These are phyloP conservation scores for Pyrenopolyporus hunteri DNA, from an alignment of 495 filamentous ascomycete genomes.

Conservation along the genomic window DNA sequence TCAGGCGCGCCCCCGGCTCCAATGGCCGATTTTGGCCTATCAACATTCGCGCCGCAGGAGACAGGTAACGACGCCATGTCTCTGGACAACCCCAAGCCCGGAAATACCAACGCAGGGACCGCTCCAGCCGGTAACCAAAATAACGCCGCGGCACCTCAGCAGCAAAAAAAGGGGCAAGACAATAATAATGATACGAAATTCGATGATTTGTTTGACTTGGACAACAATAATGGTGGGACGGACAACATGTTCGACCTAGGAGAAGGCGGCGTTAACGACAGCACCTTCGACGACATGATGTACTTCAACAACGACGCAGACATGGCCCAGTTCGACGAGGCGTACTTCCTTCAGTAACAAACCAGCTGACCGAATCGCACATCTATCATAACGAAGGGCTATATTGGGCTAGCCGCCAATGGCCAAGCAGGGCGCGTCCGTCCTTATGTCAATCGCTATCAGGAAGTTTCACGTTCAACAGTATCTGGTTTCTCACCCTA, in stretches of 20 bases:
- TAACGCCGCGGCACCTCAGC: slow-evolving; percentile 8
- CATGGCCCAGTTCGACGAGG: slow-evolving; percentile 48
- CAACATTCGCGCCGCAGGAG: slow-evolving; percentile 38
- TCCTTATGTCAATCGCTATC: no score
- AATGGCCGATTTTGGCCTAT: slow-evolving; percentile 42
- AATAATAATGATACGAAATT: slow-evolving; percentile 45
- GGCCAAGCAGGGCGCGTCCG: no score
- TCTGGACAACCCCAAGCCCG: slow-evolving; percentile 19
- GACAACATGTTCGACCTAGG: slow-evolving; percentile 50
- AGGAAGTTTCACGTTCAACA: no score
- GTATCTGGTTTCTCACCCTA: no score
- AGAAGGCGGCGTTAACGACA: slow-evolving; percentile 44
- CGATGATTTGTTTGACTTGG: slow-evolving; percentile 49
- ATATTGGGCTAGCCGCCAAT: no score
- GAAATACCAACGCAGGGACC: not conserved
- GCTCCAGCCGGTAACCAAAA: slow-evolving; percentile 7
- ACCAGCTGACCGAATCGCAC: not conserved
- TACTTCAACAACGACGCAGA: slow-evolving; percentile 46
- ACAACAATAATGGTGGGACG: slow-evolving; percentile 22
- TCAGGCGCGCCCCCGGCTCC: slow-evolving; percentile 35
- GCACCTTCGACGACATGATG: slow-evolving; percentile 53
- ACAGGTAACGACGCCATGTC: slow-evolving; percentile 15
- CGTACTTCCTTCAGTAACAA: slow-evolving; percentile 32
- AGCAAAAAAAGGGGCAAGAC: slow-evolving; percentile 27
- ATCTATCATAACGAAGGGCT: not conserved